Percentiles rank a stretch among this genome's conserved stretches.
phyloP scores from a whole-genome alignment of 768 basidiomycete genomes.

The Lepiota venenata region DNA sequence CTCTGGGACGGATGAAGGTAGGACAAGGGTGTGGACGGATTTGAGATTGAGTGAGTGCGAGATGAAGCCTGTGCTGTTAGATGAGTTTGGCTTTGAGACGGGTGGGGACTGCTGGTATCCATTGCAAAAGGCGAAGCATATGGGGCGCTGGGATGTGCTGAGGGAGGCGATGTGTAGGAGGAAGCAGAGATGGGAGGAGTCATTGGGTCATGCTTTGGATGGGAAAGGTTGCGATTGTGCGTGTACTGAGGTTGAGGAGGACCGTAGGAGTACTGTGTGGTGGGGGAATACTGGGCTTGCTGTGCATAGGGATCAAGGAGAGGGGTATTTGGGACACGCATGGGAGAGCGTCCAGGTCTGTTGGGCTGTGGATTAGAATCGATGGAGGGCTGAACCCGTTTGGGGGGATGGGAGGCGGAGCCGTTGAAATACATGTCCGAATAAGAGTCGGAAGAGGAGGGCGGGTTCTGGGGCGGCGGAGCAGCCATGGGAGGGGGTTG shows the following conservation, averaged over 20 bases:
- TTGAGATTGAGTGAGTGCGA: slow-evolving; percentile 59
- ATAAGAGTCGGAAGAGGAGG: slow-evolving; percentile 44
- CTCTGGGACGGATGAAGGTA: slow-evolving; percentile 53
- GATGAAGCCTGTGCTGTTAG: slow-evolving; percentile 44
- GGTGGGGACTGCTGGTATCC: slow-evolving; percentile 65
- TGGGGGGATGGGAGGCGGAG: slow-evolving; percentile 44
- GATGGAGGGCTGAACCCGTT: slow-evolving; percentile 46
- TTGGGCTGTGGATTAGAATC: slow-evolving; percentile 40
- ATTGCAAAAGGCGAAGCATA: slow-evolving; percentile 46
- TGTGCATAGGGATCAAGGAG: slow-evolving; percentile 72
- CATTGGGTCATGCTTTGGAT: slow-evolving; percentile 47
- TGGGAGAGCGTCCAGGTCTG: slow-evolving; percentile 58
- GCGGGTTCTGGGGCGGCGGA: slow-evolving; percentile 27
- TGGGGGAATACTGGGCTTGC: slow-evolving; percentile 65
- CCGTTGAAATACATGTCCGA: slow-evolving; percentile 64
- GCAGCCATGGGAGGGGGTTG: slow-evolving; percentile 38
- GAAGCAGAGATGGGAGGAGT: slow-evolving; percentile 43
- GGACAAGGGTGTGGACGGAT: slow-evolving; percentile 71
- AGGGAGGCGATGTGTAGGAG: slow-evolving; percentile 54
- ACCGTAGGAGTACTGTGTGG: slow-evolving; percentile 48
- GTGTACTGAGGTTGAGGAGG: slow-evolving; percentile 43
- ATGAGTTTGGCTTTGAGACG: slow-evolving; percentile 49
- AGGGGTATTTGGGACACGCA: slow-evolving; percentile 48
- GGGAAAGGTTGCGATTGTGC: slow-evolving; percentile 56
- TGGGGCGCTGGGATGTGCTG: slow-evolving; percentile 17